Percentiles rank a stretch among this genome's conserved stretches.
Conservation (phyloP, 2,329 filamentous ascomycete species). For the Samsoniella hepiali region DNA sequence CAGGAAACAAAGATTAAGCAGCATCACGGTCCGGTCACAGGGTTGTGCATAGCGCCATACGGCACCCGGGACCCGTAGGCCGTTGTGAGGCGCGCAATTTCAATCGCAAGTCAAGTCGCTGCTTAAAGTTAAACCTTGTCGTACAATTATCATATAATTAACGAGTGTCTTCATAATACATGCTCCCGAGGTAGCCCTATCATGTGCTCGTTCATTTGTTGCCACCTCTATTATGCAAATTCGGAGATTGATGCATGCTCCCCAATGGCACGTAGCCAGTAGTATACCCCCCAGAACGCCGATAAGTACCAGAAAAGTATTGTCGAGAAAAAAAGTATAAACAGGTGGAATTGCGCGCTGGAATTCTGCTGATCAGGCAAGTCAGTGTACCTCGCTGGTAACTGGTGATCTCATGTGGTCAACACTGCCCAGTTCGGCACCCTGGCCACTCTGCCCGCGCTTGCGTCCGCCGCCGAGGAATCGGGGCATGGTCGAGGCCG, state of each 20-base stretch:
- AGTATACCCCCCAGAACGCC: slow-evolving; percentile 5
- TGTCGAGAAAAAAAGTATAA: not conserved
- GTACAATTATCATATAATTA: not conserved
- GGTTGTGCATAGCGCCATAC: not conserved
- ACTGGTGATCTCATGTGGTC: slow-evolving; percentile 35
- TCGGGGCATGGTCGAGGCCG: slow-evolving; percentile 43
- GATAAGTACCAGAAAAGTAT: slow-evolving; percentile 2
- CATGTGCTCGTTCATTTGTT: not conserved
- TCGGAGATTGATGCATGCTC: not conserved
- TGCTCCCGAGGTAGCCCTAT: not conserved
- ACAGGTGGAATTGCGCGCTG: not conserved
- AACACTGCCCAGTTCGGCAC: slow-evolving; percentile 68
- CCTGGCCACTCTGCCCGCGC: slow-evolving; percentile 61
- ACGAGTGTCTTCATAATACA: slow-evolving; percentile 1
- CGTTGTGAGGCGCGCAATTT: not conserved
- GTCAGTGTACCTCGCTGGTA: slow-evolving; percentile 6
- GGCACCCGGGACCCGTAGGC: not conserved
- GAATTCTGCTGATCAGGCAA: not conserved
- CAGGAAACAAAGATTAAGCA: not conserved
- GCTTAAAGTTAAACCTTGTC: not conserved
- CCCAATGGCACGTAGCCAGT: not conserved
- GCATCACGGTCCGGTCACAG: not conserved
- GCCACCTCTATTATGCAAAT: slow-evolving; percentile 5
- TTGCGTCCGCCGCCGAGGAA: slow-evolving; percentile 72
- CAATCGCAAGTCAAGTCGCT: not conserved